A percentile compares a stretch with the other conserved stretches of the same genome.
Evolutionary conservation across 192 early-diverging fungal genomes (phyloP).

Genomic region (Backusella psychrophila): DNA sequence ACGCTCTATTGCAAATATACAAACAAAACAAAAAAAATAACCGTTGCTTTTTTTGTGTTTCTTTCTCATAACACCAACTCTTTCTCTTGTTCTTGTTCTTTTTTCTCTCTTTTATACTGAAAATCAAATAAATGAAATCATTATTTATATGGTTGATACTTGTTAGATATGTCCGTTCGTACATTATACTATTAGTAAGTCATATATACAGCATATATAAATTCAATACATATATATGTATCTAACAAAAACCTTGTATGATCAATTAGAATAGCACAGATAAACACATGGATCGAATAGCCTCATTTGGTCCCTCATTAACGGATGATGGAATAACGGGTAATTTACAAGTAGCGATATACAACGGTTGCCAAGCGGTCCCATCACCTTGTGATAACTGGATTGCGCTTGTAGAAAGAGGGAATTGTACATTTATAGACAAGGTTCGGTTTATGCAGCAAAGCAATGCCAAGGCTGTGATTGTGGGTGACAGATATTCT

Average conservation of each 20-base stretch:
- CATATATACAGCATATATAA: too few relatives aligned
- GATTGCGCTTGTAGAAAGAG: slow-evolving; percentile 85
- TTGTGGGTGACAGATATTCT: slow-evolving; percentile 78
- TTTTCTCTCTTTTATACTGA: too few relatives aligned
- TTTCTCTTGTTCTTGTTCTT: too few relatives aligned
- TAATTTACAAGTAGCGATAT: slow-evolving; percentile 42
- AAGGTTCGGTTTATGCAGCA: slow-evolving; percentile 90
- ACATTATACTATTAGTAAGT: too few relatives aligned
- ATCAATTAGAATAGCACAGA: slow-evolving; percentile 48
- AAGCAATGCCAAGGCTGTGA: slow-evolving; percentile 75
- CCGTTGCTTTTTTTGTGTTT: too few relatives aligned
- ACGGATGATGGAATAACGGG: slow-evolving; percentile 65
- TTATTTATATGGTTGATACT: too few relatives aligned
- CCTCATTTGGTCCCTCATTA: slow-evolving; percentile 81
- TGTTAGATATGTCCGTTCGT: too few relatives aligned
- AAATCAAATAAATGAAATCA: too few relatives aligned
- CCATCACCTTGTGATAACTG: slow-evolving; percentile 46
- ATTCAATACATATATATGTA: too few relatives aligned
- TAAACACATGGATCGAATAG: slow-evolving; percentile 61
- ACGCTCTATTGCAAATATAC: not conserved
- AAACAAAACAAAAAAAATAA: too few relatives aligned
- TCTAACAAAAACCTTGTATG: too few relatives aligned
- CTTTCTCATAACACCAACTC: too few relatives aligned
- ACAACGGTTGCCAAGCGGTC: slow-evolving; percentile 56
- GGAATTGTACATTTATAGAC: slow-evolving; percentile 83